Evolutionary conservation across 805 yeast species (phyloP), one percentile per base, ranked within the genome.

Genomic region (Candida wancherniae): DNA sequence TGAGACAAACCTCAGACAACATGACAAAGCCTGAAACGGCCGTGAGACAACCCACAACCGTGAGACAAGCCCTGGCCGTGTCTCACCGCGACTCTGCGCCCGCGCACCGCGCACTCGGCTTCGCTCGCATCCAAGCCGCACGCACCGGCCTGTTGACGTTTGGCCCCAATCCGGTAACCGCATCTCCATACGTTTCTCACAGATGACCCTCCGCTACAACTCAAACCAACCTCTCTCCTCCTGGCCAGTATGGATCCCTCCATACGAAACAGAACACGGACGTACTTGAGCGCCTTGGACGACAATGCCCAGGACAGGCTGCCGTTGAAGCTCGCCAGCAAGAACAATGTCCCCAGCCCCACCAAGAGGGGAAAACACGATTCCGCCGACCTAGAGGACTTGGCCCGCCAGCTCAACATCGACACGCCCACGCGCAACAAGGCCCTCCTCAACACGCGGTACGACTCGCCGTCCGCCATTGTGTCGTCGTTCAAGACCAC

Each of bases 401-500:
- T 65, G 27, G 69, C 70, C 9, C 48, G 54, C 25, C 61, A 65
- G 40, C 44, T 65, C 38, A 51, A 58, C 30, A 39, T 59, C 12
- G 50, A 50, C 11, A 44, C 57, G 2, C 40, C 53, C 2, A 9
- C 39, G 19, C 47, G 47, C 13, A 56, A 53, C 25, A 46, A 55
- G 4, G 55, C 50, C 5, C 37, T 58, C 13, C 42, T 61, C 10
- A 47, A 61, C 23, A 42, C 60, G 1, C 50, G 54, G 22, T 65
- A 57, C 34, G 69, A 63, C 30, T 50, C 67, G 1, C 66, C 67
- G 2, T 61, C 68, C 9, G 70, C 63, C 1, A 65, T 69, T 0
- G 61, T 65, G 4, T 58, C 66, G 3, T 55, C 67, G 4, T 65
- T 65, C 46, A 64, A 63, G 36, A 47, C 56, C 11, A 58, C 66